Evolutionary conservation across 805 yeast genomes (phyloP), one percentile per base, ranked within the genome.

Genomic region (Ogataea chonburiensis): DNA sequence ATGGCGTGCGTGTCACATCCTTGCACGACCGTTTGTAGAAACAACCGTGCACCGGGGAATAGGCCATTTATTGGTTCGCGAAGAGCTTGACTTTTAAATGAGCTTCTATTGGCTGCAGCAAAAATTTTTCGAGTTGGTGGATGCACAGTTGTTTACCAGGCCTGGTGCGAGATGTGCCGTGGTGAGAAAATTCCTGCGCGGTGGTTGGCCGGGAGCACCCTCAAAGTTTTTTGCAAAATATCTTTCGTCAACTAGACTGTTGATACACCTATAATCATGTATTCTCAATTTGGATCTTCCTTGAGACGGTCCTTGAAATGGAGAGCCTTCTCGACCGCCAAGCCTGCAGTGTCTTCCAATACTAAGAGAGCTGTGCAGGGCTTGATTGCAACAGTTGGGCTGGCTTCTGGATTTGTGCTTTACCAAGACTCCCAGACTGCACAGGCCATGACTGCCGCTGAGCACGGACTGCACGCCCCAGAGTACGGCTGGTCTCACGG

Each of bases 391-490:
- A 73, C 78, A 34, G 73, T 86, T 41, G 95, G 95, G 50, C 68
- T 85, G 45, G 75, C 86, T 40, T 87, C 94, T 30, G 83, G 93
- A 41, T 84, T 82, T 63, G 69, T 83, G 56, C 70, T 85, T 58
- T 87, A 87, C 69, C 78, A 85, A 58, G 95, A 87, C 64, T 73
- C 88, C 19, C 76, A 80, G 64, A 80, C 87, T 46, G 96, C 96
- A 41, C 79, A 77, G 57, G 98, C 98, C 59, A 85, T 91, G 95
- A 89, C 98, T 38, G 94, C 93, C 50, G 96, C 98, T 52, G 98
- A 93, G 71, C 98, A 93, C 70, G 98, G 98, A 53, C 77, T 93
- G 61, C 98, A 93, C 66, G 82, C 98, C 23, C 96, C 98, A 47
- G 80, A 80, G 41, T 89, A 74, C 64, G 83, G 79, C 39, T 93